Base-by-base conservation (phyloP, 129 eudicot species). In the Chrysanthemum lavandulifolium region DNA sequence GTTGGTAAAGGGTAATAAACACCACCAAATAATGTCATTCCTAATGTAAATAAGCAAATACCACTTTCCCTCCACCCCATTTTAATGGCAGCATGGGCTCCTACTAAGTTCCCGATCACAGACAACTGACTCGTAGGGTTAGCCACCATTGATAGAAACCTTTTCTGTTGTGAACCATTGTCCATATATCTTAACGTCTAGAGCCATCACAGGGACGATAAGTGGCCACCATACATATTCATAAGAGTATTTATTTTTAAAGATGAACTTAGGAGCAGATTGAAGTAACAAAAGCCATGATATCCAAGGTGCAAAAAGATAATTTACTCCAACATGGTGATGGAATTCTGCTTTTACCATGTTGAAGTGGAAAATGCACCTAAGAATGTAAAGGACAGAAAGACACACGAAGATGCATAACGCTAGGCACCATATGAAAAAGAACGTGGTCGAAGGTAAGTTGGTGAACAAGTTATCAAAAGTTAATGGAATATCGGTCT, bases 11-110 rank as follows among this genome's bases (percentile, higher is more conserved):
- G 1, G 95, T 88, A 13, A 85, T 84, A 33, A 88, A 88, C 1
- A 88, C 88, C 59, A 88, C 95, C 72, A 85, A 66, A 56, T 88
- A 88, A 71, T 88, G 83, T 78, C 90, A 88, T 84, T 29, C 95
- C 95, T 16, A 88, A 50, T 0, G 95, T 80, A 68, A 88, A 88
- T 59, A 88, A 61, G 29, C 80, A 82, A 50, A 88, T 63, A 10
- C 90, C 84, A 36, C 83, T 73, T 66, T 88, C 95, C 6, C n/a
- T 74, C 86, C 87, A 85, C 23, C 86, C 95, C 84, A 83, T 85
- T 74, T 80, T 61, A 13, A 86, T 82, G 12, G 90, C 91, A 21
- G 89, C 89, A 57, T 83, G 79, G 11, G 95, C 83, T 2, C 95
- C 90, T 0, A 85, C 88, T 48, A 88, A 79, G 82, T 88, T 88